phyloP scores from a whole-genome alignment of 148 eudicot genomes.

The Amaranthus cruentus region DNA sequence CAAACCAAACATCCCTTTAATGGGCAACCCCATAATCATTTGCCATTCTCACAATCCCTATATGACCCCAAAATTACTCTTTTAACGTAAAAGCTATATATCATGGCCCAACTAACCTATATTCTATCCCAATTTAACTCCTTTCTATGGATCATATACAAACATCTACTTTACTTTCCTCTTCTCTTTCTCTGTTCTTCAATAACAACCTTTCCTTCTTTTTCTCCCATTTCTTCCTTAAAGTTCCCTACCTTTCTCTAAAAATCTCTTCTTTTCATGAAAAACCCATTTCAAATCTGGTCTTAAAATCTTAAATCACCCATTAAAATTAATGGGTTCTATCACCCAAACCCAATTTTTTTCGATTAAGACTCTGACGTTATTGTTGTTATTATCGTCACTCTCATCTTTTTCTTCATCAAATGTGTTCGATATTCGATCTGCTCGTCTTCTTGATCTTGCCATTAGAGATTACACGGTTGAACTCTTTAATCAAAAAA shows the following conservation, averaged over 20 bases:
- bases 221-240: constrained; percentile 9
- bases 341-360: constrained; percentile 24
- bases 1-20: background rate
- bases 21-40: constrained; percentile 16
- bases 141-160: constrained; percentile 21
- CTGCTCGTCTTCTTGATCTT: constrained; percentile 68
- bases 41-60: constrained; percentile 22
- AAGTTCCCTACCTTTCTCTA: constrained; percentile 19
- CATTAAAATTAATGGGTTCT: constrained; percentile 44
- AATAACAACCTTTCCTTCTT: too few species aligned
- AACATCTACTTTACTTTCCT: constrained; percentile 29
- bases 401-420: background rate
- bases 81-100: constrained; percentile 21
- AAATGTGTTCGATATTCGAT: constrained; percentile 35
- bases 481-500: constrained; percentile 27
- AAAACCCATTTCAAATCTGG: constrained; percentile 13
- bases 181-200: constrained; percentile 16
- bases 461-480: constrained; percentile 69
- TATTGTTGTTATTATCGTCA: constrained; percentile 24
- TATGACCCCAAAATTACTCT: constrained; percentile 13
- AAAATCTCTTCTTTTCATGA: constrained; percentile 14
- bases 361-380: constrained; percentile 31
- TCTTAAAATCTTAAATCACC: constrained; percentile 1
- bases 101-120: constrained; percentile 20
- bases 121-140: constrained; percentile 1